Evolutionary conservation across 2,329 filamentous ascomycete species (phyloP), one percentile per base, ranked within the genome.

Genomic region (Penicillium frequentans): DNA sequence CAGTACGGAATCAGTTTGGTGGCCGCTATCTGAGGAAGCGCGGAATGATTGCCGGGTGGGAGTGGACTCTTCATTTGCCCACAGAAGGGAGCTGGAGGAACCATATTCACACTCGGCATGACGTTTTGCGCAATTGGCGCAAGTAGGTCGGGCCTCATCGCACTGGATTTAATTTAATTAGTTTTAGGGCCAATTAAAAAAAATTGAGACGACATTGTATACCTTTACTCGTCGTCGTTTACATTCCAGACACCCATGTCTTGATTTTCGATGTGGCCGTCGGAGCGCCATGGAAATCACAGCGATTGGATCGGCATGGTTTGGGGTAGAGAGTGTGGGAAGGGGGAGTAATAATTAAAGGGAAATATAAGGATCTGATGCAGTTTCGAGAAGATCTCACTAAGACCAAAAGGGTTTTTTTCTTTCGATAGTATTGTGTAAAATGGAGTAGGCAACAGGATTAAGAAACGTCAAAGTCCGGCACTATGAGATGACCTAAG

Each of bases 181-280:
- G 31, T 49, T 33, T 27, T 5, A n/a, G 31, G 33, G 23, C 8
- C 7, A n/a, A 10, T 29, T 27, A 16, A 5, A 26, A 19, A 19
- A 37, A 16, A 29, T 8, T 23, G 9, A 19, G n/a, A 39, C 8
- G 9, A 39, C n/a, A 51, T 46, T 33, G 19, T 42, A 33, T 63
- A 73, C 70, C 65, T 74, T 74, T 19, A 74, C 71, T 57, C 71
- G 66, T 47, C 71, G 58, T 43, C 67, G 64, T 59, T 74, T 74
- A 60, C 71, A 74, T 61, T 71, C 68, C 51, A 65, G 35, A 55
- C 71, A 73, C 46, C 71, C 71, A 49, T 71, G 69, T 24, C 71
- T 66, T 37, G 71, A 73, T 65, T 74, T 74, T 44, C 69, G 68
- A 62, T 73, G 71, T 43, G 71, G 64, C 67, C 69, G 62, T 67